Percentiles rank a stretch among this genome's conserved stretches.
Conservation (phyloP, 805 yeast species). For the Barnettozyma salicaria region DNA sequence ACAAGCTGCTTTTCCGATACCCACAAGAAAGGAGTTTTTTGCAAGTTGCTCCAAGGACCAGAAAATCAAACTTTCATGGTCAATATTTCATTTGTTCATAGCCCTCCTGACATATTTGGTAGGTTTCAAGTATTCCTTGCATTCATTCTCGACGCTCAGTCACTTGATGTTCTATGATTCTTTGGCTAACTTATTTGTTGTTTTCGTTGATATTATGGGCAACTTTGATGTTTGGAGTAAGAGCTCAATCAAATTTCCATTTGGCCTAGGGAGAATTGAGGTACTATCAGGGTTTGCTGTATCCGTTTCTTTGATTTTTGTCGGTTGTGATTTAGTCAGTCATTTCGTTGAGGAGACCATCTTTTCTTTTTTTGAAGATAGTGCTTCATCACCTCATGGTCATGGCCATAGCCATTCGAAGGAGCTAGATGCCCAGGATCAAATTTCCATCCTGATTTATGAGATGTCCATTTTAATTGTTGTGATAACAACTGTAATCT, state of each 20-base stretch:
- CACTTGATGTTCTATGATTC: conserved; percentile 87
- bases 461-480: conserved; percentile 26
- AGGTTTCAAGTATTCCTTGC: conserved; percentile 53
- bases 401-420: conserved; percentile 24
- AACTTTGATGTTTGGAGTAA: conserved; percentile 90
- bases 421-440: conserved; percentile 18
- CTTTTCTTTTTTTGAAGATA: conserved; percentile 29
- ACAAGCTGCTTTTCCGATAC: conserved; percentile 53
- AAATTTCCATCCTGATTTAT: conserved; percentile 25
- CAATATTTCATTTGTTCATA: conserved; percentile 46
- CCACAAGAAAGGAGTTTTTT: conserved; percentile 49
- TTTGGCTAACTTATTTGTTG: conserved; percentile 62
- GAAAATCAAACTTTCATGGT: conserved; percentile 52
- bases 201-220: conserved; percentile 72
- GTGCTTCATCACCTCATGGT: conserved; percentile 5
- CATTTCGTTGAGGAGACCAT: conserved; percentile 80
- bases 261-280: conserved; percentile 89
- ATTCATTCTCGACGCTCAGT: conserved; percentile 68
- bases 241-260: conserved; percentile 78
- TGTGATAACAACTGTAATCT: conserved; percentile 28
- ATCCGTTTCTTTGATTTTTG: conserved; percentile 78
- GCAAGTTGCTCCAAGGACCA: conserved; percentile 56
- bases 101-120: conserved; percentile 52
- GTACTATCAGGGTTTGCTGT: conserved; percentile 84
- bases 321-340: conserved; percentile 82